phyloP scores from a whole-genome alignment of 2,329 filamentous ascomycete species.

The Ceratocystis colombiana region DNA sequence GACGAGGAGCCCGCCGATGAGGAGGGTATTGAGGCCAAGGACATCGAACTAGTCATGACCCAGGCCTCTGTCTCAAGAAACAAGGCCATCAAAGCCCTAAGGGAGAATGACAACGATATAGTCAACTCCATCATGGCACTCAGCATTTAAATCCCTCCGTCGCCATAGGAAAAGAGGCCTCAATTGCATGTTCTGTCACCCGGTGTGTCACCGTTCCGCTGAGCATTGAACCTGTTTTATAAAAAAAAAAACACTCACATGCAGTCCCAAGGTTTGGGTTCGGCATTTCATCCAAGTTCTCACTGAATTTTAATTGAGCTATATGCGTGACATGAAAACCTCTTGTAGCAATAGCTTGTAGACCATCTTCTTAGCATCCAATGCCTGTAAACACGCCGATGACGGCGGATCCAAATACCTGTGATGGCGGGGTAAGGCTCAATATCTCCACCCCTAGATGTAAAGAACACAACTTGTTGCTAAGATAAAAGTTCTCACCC shows the following conservation, averaged over 20 bases:
- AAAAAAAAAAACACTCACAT: neutral
- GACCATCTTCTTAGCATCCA: neutral
- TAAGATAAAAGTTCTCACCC: too few relatives aligned
- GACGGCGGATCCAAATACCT: neutral
- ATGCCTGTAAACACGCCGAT: neutral
- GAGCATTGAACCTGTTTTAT: constrained; percentile 4
- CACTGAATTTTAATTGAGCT: too few relatives aligned
- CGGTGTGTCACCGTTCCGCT: neutral
- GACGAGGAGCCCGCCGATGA: constrained; percentile 95
- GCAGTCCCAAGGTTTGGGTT: neutral
- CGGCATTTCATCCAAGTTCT: too few relatives aligned
- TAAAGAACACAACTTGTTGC: too few relatives aligned
- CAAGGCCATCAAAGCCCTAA: constrained; percentile 96
- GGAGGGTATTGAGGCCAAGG: constrained; percentile 91
- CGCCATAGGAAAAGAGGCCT: neutral
- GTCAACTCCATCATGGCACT: constrained; percentile 99
- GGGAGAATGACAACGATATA: constrained; percentile 99
- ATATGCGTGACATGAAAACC: too few relatives aligned
- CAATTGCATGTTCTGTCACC: neutral
- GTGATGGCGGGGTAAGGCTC: constrained; percentile 10
- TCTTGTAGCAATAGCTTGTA: neutral
- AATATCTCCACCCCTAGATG: neutral
- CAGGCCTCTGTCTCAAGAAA: constrained; percentile 94
- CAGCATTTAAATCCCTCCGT: constrained; percentile 52
- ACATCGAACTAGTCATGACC: constrained; percentile 98